Evolutionary conservation across 176 grass and related monocot genomes (phyloP), one percentile per base, ranked within the genome.

Genomic region (Triticum timopheevii): DNA sequence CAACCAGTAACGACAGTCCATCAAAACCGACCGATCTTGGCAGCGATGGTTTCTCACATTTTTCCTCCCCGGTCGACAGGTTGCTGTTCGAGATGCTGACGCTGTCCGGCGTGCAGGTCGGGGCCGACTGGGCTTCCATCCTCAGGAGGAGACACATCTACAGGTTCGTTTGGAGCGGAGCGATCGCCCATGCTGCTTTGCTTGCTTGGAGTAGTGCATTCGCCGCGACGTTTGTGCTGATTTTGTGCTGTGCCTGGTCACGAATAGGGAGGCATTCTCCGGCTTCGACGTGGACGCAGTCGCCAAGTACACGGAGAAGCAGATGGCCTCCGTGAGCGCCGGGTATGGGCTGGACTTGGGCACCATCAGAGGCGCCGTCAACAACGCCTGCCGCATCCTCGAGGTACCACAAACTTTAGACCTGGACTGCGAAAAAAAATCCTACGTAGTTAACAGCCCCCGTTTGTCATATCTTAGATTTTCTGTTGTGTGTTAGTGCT

Each of bases 1-100:
- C 2, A 27, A 27, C 12, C 0, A 30, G 28, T 30, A 30, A 30
- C 28, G 2, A 47, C 13, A 54, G 16, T 3, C 4, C 45, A 47
- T 24, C 38, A 45, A 42, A 36, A 5, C 3, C 40, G 40, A 3
- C 42, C 42, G 42, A 11, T 44, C 40, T 44, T 44, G 10, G 22
- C 30, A 2, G 35, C 24, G 50, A 50, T 23, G 39, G 56, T 56
- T 79, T 59, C 15, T 88, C 13, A 88, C 84, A 22, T 63, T 49
- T 49, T 42, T 22, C 38, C 59, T 80, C 0, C 2, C 3, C 12
- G 19, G 19, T 59, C 4, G 49, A 17, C 92, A 98, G 96, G 75
- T 78, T 91, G 92, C 82, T 98, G 5, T 98, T 98, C 84, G 96
- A 98, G 88, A 88, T 98, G 79, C 92, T 98, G 2, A 88, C 88